phyloP scores from a whole-genome alignment of 1,284 basidiomycete species.

The Malassezia psittaci region DNA sequence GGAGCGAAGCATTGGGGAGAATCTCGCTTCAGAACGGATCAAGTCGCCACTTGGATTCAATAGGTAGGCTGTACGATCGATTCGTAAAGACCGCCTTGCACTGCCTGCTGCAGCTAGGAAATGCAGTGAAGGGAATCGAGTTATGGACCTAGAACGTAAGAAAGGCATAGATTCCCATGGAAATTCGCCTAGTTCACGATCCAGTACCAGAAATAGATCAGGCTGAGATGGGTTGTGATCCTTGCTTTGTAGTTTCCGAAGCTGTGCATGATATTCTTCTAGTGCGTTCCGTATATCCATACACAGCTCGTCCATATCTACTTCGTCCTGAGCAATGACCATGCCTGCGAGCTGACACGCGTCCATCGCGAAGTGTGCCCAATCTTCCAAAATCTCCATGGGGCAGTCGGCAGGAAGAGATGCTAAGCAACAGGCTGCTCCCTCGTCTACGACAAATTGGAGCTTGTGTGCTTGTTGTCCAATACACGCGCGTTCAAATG shows the following conservation, averaged over 20 bases:
- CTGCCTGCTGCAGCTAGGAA: conserved; percentile 63
- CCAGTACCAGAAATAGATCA: conserved; percentile 71
- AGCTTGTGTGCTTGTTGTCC: neutral
- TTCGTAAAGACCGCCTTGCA: conserved; percentile 11
- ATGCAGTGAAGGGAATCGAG: conserved; percentile 75
- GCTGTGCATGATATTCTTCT: conserved; percentile 36
- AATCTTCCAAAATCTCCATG: conserved; percentile 88
- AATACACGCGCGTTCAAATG: conserved; percentile 55
- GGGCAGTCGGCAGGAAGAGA: conserved; percentile 63
- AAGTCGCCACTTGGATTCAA: conserved; percentile 90
- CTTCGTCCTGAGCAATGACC: conserved; percentile 76
- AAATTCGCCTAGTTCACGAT: conserved; percentile 76
- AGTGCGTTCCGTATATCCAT: conserved; percentile 34
- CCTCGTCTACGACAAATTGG: conserved; percentile 57
- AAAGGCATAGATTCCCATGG: conserved; percentile 94
- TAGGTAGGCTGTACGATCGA: conserved; percentile 61
- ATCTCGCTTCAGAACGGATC: conserved; percentile 68
- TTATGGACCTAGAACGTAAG: conserved; percentile 71
- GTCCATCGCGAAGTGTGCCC: conserved; percentile 86
- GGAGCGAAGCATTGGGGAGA: conserved; percentile 60
- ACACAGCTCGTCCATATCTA: conserved; percentile 75
- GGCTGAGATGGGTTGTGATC: neutral
- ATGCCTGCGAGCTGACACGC: conserved; percentile 85
- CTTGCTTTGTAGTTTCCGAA: conserved; percentile 27
- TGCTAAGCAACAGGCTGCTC: conserved; percentile 73